Conservation (phyloP, 2,329 filamentous ascomycete species). For the Diaporthe sp. region DNA sequence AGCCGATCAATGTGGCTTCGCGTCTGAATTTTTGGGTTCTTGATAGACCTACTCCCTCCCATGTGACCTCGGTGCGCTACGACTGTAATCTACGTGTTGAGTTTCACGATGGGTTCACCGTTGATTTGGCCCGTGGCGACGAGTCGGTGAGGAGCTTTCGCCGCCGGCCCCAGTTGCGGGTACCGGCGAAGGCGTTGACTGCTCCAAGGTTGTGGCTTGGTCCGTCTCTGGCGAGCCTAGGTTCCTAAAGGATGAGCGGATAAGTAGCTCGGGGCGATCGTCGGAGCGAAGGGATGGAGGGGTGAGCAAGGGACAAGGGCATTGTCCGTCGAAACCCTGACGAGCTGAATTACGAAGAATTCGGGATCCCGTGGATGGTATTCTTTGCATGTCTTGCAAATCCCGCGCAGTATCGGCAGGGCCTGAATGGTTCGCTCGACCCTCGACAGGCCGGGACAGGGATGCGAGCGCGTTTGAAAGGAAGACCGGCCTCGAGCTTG, state of each 20-base stretch:
- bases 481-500: conserved; percentile 15
- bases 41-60: conserved; percentile 35
- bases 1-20: conserved; percentile 27
- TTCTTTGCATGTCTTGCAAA: conserved; percentile 20
- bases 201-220: conserved; percentile 27
- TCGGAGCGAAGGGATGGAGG: conserved; percentile 20
- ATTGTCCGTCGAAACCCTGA: conserved; percentile 33
- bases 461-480: conserved; percentile 4
- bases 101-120: conserved; percentile 36
- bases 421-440: conserved; percentile 17
- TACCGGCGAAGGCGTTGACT: conserved; percentile 14
- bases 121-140: conserved; percentile 23
- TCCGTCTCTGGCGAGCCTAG: not conserved
- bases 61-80: conserved; percentile 24
- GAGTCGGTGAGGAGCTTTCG: conserved; percentile 25
- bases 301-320: conserved; percentile 11
- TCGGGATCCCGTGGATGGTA: conserved; percentile 33
- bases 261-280: conserved; percentile 30
- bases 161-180: conserved; percentile 30
- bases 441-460: conserved; percentile 23
- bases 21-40: not conserved
- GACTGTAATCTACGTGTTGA: not conserved
- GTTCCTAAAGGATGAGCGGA: conserved; percentile 2
- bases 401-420: conserved; percentile 10
- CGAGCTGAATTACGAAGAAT: conserved; percentile 34